Conservation (phyloP, 345 rosid species). For the Angophora floribunda region DNA sequence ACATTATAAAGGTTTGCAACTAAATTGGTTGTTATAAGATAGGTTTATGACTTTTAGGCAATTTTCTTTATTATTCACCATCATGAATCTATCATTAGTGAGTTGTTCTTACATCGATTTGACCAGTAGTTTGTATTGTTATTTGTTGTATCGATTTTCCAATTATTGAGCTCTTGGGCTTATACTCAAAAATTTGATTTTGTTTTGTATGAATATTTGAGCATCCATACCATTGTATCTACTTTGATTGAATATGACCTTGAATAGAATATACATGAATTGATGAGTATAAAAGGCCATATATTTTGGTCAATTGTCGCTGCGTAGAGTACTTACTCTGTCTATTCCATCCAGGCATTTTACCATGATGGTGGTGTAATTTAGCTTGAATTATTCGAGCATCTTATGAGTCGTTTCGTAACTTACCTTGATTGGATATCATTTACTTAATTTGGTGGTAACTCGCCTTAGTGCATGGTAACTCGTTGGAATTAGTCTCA, state of each 20-base stretch:
- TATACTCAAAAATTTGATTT: not conserved
- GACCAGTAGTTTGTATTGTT: not conserved
- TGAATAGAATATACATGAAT: not conserved
- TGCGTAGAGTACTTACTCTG: too few relatives aligned
- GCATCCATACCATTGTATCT: not conserved
- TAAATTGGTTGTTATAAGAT: accelerated
- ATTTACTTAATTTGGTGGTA: not conserved
- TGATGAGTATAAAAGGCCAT: not conserved
- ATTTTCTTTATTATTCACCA: accelerated
- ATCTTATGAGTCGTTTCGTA: too few relatives aligned
- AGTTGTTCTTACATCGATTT: not conserved
- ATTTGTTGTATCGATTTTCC: accelerated
- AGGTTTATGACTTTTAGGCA: accelerated
- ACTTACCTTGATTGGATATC: not conserved
- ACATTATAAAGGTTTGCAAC: accelerated
- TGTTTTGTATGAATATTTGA: not conserved
- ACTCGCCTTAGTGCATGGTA: not conserved
- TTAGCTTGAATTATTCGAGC: not conserved
- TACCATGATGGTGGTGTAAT: not conserved
- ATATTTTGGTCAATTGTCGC: too few relatives aligned
- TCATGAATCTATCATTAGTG: not conserved
- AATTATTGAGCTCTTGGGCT: accelerated
- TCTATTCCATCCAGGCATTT: not conserved
- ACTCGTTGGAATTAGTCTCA: not conserved
- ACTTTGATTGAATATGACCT: accelerated